Percentiles rank a stretch among this genome's conserved stretches.
These are phyloP conservation scores for Cryptosporidium andersoni DNA, from an alignment of 169 alveolate species.

Conservation along the genomic window DNA sequence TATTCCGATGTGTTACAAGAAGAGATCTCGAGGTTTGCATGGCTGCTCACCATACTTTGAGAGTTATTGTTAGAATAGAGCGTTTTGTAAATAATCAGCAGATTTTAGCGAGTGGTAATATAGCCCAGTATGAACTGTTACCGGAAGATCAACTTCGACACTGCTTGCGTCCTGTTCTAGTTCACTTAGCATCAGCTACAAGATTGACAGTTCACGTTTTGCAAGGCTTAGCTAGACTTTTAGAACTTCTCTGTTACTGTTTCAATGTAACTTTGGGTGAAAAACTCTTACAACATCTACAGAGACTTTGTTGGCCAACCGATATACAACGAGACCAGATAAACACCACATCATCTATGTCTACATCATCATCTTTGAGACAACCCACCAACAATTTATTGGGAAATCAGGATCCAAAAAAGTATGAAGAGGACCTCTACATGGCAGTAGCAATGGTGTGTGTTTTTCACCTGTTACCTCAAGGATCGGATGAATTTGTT, in stretches of 20 bases:
- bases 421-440: slow-evolving; percentile 58
- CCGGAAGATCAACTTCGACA: slow-evolving; percentile 70
- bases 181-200: slow-evolving; percentile 68
- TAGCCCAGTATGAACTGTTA: slow-evolving; percentile 40
- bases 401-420: slow-evolving; percentile 8
- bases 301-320: slow-evolving; percentile 64
- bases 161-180: slow-evolving; percentile 62
- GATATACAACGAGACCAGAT: slow-evolving; percentile 40
- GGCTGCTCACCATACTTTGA: slow-evolving; percentile 65
- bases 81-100: slow-evolving; percentile 12
- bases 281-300: slow-evolving; percentile 59
- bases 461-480: slow-evolving; percentile 60
- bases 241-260: slow-evolving; percentile 50
- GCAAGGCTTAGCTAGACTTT: slow-evolving; percentile 65
- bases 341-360: slow-evolving; percentile 6
- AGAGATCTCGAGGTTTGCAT: slow-evolving; percentile 60
- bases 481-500: slow-evolving; percentile 67
- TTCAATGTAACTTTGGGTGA: slow-evolving; percentile 69
- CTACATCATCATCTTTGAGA: slow-evolving; percentile 9
- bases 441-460: slow-evolving; percentile 72
- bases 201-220: slow-evolving; percentile 52
- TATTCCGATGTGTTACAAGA: slow-evolving; percentile 69
- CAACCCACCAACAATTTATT: slow-evolving; percentile 5
- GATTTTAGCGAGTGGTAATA: slow-evolving; percentile 7
- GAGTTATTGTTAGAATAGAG: slow-evolving; percentile 56